Percentiles rank a stretch among this genome's conserved stretches.
Evolutionary conservation across 2,329 filamentous ascomycete genomes (phyloP).

Genomic region (Harringtonia lauricola): DNA sequence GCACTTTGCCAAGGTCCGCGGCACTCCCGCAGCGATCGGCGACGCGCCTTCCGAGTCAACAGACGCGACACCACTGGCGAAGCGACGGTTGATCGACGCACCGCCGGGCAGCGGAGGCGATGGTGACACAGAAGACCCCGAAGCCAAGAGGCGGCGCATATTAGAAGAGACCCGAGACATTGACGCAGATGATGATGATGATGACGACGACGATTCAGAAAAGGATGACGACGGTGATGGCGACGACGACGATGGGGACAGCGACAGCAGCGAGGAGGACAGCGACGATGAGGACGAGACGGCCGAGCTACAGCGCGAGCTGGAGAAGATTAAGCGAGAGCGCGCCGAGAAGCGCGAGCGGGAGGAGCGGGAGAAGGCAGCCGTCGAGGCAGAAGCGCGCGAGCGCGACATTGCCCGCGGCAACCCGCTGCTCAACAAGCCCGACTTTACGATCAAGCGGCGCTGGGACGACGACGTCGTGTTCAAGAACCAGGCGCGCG

Average conservation of each 20-base stretch:
- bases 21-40: slow-evolving; percentile 30
- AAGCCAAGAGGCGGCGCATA: slow-evolving; percentile 76
- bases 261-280: slow-evolving; percentile 58
- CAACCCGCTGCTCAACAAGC: slow-evolving; percentile 82
- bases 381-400: slow-evolving; percentile 68
- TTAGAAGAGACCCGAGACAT: slow-evolving; percentile 80
- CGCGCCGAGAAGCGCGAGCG: slow-evolving; percentile 69
- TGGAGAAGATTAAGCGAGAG: slow-evolving; percentile 89
- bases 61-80: slow-evolving; percentile 11
- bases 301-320: slow-evolving; percentile 79
- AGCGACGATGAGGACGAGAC: slow-evolving; percentile 70
- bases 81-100: slow-evolving; percentile 8
- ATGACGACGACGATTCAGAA: slow-evolving; percentile 42
- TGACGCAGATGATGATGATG: slow-evolving; percentile 66
- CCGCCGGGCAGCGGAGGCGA: slow-evolving; percentile 21
- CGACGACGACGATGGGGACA: slow-evolving; percentile 44
- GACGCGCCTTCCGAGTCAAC: slow-evolving; percentile 9
- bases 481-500: slow-evolving; percentile 96
- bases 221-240: slow-evolving; percentile 66
- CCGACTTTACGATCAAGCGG: slow-evolving; percentile 82
- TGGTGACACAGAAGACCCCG: slow-evolving; percentile 52
- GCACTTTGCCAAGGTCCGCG: slow-evolving; percentile 77
- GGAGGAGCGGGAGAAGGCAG: slow-evolving; percentile 73
- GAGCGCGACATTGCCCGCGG: slow-evolving; percentile 85
- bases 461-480: slow-evolving; percentile 98